phyloP scores from a whole-genome alignment of 169 alveolate species.

The Perkinsus chesapeaki region DNA sequence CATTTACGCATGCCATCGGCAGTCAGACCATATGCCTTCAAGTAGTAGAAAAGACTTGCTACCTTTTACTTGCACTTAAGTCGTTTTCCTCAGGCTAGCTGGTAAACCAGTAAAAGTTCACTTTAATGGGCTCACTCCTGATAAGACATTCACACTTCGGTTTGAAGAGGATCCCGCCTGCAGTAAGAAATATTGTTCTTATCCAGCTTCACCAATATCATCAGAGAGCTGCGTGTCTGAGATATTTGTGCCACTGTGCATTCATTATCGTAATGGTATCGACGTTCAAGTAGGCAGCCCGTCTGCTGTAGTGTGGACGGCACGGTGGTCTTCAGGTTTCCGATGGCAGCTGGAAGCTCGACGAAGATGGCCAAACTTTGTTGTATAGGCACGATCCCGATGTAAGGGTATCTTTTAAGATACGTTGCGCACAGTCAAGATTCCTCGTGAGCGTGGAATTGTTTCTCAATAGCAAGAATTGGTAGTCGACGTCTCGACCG shows the following conservation, averaged over 20 bases:
- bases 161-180: neutral
- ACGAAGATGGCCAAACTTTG: neutral
- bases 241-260: neutral
- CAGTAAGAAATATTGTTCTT: no score
- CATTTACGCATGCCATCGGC: neutral
- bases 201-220: no score
- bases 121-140: neutral
- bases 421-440: no score
- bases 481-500: no score
- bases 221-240: neutral
- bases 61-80: neutral
- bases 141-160: neutral
- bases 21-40: neutral
- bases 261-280: neutral
- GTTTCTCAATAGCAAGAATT: no score
- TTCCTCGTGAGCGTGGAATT: no score
- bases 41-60: neutral
- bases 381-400: neutral
- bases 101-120: neutral
- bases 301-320: neutral
- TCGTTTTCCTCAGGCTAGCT: neutral
- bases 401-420: neutral
- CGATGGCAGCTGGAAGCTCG: neutral
- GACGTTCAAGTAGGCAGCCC: neutral
- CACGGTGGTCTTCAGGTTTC: neutral